Base-by-base conservation (phyloP, 495 filamentous ascomycete genomes). In the Penicillium desertorum region DNA sequence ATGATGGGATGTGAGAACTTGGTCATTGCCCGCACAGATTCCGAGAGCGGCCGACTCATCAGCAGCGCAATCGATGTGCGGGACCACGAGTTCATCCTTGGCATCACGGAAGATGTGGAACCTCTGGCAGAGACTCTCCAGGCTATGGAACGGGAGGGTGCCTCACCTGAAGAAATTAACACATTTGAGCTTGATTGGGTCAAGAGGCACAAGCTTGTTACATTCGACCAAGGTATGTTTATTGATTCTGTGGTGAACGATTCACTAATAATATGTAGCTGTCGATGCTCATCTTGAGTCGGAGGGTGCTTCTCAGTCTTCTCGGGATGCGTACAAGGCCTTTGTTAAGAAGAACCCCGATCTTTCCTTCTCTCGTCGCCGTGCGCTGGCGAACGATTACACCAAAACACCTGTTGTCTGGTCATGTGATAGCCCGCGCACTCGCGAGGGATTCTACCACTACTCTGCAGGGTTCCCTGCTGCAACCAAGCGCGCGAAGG, bases 41-140 rank as follows among this genome's bases (percentile, higher is more conserved):
- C 91, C 0, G 94, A 98, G 69, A 93, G 88, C 68, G 94, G 94
- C 39, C 91, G 85, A 65, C 80, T 98, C 12, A 82, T 98, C 52
- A 93, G 87, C 60, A 94, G 88, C 55, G 89, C 91, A 1, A 87
- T 98, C 61, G 94, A 98, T 69, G 84, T 89, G 3, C 87, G 94
- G 42, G 94, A 98, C 67, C 94, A 98, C 70, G 92, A 97, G 69
- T 97, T 91, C 78, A 96, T 98, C 61, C 84, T 94, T 27, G 94
- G 94, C 47, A 83, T 96, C 0, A 82, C 88, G 1, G 84, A 89
- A 19, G 78, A 85, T 5, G 76, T 82, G 14, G 85, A 89, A 63
- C 86, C 92, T 7, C 77, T 98, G 7, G 88, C 92, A 22, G 94
- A 98, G 73, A 89, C 84, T 1, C 76, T 98, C n/a, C 92, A 96